Conservation (phyloP, 495 filamentous ascomycete genomes). For the Xylaria curta region DNA sequence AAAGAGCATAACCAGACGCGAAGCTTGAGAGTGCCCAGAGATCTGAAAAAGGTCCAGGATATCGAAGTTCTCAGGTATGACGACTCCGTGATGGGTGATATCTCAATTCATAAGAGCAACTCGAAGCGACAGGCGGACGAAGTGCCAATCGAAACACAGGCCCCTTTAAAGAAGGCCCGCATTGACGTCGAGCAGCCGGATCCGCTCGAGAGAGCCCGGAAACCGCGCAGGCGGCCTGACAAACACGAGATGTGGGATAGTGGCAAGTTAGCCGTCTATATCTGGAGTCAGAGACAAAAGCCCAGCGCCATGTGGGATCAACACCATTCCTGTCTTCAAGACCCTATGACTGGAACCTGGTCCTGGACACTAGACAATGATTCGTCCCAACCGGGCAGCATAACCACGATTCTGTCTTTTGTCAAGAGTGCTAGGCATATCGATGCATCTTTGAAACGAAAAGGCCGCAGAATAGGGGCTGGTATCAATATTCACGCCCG, state of each 20-base stretch:
- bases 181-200: slow-evolving; percentile 15
- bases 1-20: slow-evolving; percentile 27
- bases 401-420: slow-evolving; percentile 33
- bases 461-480: slow-evolving; percentile 8
- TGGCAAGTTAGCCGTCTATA: slow-evolving; percentile 37
- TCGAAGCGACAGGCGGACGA: slow-evolving; percentile 33
- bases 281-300: slow-evolving; percentile 38
- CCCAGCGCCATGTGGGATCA: slow-evolving; percentile 35
- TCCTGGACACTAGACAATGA: slow-evolving; percentile 28
- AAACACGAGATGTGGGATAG: slow-evolving; percentile 37
- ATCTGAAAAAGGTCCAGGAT: slow-evolving; percentile 30
- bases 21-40: slow-evolving; percentile 18
- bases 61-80: slow-evolving; percentile 40
- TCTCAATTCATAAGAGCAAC: slow-evolving; percentile 16
- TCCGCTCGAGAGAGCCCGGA: slow-evolving; percentile 22
- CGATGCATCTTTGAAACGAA: slow-evolving; percentile 25
- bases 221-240: slow-evolving; percentile 32
- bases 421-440: slow-evolving; percentile 25
- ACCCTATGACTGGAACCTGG: slow-evolving; percentile 37
- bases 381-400: slow-evolving; percentile 10
- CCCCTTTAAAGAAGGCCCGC: slow-evolving; percentile 28
- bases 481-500: neutral
- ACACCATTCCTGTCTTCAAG: slow-evolving; percentile 31
- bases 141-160: slow-evolving; percentile 10
- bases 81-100: slow-evolving; percentile 28